These are phyloP conservation scores for Nepenthes alata DNA, from an alignment of 179 eudicot genomes.

Conservation along the genomic window DNA sequence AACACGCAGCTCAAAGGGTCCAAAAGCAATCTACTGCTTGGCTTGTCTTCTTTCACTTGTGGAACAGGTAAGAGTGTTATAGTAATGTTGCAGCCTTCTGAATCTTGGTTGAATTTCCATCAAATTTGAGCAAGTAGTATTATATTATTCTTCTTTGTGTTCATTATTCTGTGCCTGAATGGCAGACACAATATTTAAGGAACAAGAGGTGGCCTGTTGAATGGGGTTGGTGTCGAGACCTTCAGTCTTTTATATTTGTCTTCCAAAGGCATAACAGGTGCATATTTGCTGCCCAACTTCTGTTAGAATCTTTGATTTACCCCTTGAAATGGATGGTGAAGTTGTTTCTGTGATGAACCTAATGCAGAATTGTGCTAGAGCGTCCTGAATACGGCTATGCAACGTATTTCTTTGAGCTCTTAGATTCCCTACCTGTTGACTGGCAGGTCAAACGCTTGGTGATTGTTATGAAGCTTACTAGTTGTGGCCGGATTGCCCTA, in stretches of 20 bases:
- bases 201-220: conserved; percentile 90
- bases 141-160: background rate
- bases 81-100: background rate
- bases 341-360: conserved; percentile 2
- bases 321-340: background rate
- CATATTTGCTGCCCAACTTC: conserved; percentile 1
- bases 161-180: conserved; percentile 7
- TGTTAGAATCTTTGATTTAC: background rate
- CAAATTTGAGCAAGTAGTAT: background rate
- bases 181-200: conserved; percentile 63
- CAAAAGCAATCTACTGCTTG: conserved; percentile 69
- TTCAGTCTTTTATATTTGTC: conserved; percentile 87
- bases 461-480: conserved; percentile 79
- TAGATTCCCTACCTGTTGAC: conserved; percentile 40
- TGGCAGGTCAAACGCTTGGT: conserved; percentile 95
- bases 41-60: conserved; percentile 80
- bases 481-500: conserved; percentile 60
- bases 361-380: conserved; percentile 88
- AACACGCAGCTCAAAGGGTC: conserved; percentile 38
- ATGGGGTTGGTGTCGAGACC: conserved; percentile 99
- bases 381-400: conserved; percentile 99
- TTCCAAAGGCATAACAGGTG: conserved; percentile 89
- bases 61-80: conserved; percentile 59
- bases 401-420: conserved; percentile 86
- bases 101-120: background rate